These are phyloP conservation scores for Amoebophrya sp. DNA, from an alignment of 169 alveolate genomes.

Conservation along the genomic window DNA sequence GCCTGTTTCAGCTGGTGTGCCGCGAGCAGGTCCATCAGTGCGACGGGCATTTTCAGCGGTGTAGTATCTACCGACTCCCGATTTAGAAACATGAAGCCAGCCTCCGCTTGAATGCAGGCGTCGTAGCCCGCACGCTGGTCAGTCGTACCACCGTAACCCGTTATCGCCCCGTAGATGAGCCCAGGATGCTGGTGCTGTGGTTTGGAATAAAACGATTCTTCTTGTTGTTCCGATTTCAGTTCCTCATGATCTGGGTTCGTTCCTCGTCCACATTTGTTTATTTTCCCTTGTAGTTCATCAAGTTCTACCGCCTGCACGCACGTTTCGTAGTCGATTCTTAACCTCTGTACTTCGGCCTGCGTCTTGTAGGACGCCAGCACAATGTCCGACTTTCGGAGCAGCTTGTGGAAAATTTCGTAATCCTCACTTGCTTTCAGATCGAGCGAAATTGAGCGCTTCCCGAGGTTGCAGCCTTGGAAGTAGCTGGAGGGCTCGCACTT, in stretches of 20 bases:
- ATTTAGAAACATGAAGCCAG: not conserved
- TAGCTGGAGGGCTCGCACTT: not conserved
- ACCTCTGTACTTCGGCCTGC: not conserved
- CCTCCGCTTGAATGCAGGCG: not conserved
- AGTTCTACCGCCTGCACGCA: too few relatives aligned
- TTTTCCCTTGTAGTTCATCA: too few relatives aligned
- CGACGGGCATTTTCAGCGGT: not conserved
- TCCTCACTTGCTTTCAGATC: not conserved
- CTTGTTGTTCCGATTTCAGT: too few relatives aligned
- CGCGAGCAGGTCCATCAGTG: constrained; percentile 10
- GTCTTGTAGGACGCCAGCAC: not conserved
- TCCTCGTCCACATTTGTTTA: too few relatives aligned
- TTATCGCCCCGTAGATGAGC: too few relatives aligned
- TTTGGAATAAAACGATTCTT: too few relatives aligned
- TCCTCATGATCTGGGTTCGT: too few relatives aligned
- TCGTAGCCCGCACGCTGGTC: not conserved
- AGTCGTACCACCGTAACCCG: too few relatives aligned
- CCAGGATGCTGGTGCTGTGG: too few relatives aligned
- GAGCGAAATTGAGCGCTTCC: not conserved
- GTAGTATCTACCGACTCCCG: not conserved
- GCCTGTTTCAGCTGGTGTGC: not conserved
- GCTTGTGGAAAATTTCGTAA: not conserved
- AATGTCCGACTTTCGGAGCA: not conserved
- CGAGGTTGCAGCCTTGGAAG: constrained; percentile 7
- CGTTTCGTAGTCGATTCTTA: not conserved